phyloP scores from a whole-genome alignment of 108 stramenopile genomes.

The Schizochytrium sp. region DNA sequence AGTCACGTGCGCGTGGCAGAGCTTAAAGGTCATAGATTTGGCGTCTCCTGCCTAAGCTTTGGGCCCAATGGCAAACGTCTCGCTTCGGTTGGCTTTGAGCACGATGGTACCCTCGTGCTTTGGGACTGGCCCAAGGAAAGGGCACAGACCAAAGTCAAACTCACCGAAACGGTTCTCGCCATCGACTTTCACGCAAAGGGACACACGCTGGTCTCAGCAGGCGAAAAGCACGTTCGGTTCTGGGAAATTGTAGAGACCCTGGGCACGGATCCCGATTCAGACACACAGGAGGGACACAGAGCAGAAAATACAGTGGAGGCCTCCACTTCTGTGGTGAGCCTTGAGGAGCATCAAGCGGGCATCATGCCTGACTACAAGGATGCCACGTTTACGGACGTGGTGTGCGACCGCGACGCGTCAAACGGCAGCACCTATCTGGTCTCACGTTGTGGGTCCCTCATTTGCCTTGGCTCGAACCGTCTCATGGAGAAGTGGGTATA shows the following conservation, averaged over 20 bases:
- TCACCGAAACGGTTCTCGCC: constrained; percentile 25
- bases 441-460: not conserved
- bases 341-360: constrained; percentile 11
- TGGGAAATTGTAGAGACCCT: constrained; percentile 22
- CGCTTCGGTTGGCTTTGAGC: constrained; percentile 33
- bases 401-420: not conserved
- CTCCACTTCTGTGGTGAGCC: too few relatives aligned
- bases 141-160: not conserved
- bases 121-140: constrained; percentile 27
- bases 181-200: constrained; percentile 1
- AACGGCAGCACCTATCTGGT: not conserved
- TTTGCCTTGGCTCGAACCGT: not conserved
- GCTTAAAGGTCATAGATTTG: constrained; percentile 29
- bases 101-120: constrained; percentile 25
- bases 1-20: not conserved
- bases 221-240: constrained; percentile 33
- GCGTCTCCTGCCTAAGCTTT: constrained; percentile 24
- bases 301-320: not conserved
- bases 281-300: too few relatives aligned
- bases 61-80: not conserved
- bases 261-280: not conserved
- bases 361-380: constrained; percentile 21
- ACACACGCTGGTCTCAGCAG: constrained; percentile 29
- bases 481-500: constrained; percentile 30
- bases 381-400: constrained; percentile 23